Percentiles rank a stretch among this genome's conserved stretches.
Evolutionary conservation across 768 basidiomycete species (phyloP).

Genomic region (Pleurotus sapidus): DNA sequence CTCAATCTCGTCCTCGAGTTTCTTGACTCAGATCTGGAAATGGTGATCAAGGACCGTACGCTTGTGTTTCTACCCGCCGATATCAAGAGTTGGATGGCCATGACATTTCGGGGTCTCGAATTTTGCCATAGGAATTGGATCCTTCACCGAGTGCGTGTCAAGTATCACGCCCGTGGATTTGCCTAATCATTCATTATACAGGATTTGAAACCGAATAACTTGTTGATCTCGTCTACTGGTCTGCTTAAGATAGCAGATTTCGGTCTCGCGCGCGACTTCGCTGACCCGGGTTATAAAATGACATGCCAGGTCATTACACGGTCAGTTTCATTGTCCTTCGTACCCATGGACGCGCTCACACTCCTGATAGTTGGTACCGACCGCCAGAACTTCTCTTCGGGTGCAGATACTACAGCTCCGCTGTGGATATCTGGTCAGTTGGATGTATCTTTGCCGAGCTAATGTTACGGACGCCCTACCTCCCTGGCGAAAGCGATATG

Average conservation of each 20-base stretch:
- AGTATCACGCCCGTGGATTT: neutral
- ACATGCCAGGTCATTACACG: slow-evolving; percentile 97
- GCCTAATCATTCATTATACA: slow-evolving; percentile 25
- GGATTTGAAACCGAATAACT: slow-evolving; percentile 99
- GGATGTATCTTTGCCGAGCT: slow-evolving; percentile 98
- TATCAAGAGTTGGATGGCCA: slow-evolving; percentile 98
- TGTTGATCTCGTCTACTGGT: slow-evolving; percentile 88
- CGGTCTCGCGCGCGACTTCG: slow-evolving; percentile 95
- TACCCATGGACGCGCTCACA: neutral
- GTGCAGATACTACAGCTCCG: slow-evolving; percentile 84
- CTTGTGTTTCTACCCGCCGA: slow-evolving; percentile 93
- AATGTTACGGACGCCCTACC: slow-evolving; percentile 93
- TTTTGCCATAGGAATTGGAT: slow-evolving; percentile 96
- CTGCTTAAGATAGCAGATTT: slow-evolving; percentile 98
- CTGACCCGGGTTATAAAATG: slow-evolving; percentile 95
- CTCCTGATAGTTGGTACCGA: slow-evolving; percentile 82
- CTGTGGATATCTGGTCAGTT: slow-evolving; percentile 96
- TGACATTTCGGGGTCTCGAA: slow-evolving; percentile 97
- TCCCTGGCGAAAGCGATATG: slow-evolving; percentile 94
- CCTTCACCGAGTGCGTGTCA: slow-evolving; percentile 74
- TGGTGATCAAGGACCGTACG: slow-evolving; percentile 90
- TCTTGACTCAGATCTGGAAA: slow-evolving; percentile 93
- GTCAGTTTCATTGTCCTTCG: slow-evolving; percentile 39
- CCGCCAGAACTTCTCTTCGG: slow-evolving; percentile 95
- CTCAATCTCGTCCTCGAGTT: slow-evolving; percentile 97